A percentile compares a stretch with the other conserved stretches of the same genome.
phyloP scores from a whole-genome alignment of 2,329 filamentous ascomycete species.

The Xylariaceae sp. region DNA sequence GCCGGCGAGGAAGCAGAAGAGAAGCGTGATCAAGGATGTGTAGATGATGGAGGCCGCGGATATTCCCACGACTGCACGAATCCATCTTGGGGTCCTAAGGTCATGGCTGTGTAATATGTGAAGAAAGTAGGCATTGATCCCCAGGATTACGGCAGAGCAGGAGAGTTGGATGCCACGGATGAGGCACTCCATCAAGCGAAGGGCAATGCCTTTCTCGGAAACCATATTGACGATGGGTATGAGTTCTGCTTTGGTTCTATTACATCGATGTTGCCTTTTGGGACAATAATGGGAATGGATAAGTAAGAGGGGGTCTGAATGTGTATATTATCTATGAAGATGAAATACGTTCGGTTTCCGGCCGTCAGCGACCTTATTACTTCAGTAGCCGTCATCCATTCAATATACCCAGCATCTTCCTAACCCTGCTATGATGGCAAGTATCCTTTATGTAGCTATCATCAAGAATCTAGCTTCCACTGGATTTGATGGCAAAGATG shows the following conservation, averaged over 20 bases:
- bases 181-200: conserved; percentile 48
- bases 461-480: neutral
- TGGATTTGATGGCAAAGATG: neutral
- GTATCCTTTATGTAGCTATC: neutral
- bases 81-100: conserved; percentile 41
- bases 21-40: conserved; percentile 59
- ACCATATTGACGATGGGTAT: neutral
- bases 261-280: neutral
- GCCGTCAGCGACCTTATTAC: neutral
- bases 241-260: neutral
- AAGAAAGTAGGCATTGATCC: conserved; percentile 69
- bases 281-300: neutral
- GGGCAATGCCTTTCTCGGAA: neutral
- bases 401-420: neutral
- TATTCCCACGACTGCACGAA: conserved; percentile 65
- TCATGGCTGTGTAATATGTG: conserved; percentile 21
- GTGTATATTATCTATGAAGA: neutral
- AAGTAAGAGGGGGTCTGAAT: neutral
- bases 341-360: neutral
- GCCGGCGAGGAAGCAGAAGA: conserved; percentile 69
- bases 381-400: neutral
- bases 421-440: no score
- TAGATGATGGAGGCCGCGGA: conserved; percentile 65
- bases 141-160: conserved; percentile 63
- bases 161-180: conserved; percentile 65